Base-by-base conservation (phyloP, 1,284 basidiomycete species). In the Inonotus obliquus region DNA sequence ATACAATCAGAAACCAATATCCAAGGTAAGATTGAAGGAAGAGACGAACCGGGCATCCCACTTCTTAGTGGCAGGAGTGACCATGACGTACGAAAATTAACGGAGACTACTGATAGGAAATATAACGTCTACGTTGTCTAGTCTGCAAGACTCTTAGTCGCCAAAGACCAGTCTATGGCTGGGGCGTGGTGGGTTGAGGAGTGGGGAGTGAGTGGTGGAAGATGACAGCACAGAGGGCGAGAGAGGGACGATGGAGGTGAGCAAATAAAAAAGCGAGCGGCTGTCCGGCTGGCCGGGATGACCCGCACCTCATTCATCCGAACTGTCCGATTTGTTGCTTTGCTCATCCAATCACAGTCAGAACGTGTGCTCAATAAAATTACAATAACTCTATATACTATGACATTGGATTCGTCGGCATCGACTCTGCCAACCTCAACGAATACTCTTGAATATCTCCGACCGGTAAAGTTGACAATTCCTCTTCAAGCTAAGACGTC, bases 31-130 rank as follows among this genome's bases (percentile, higher is more conserved):
- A 59, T 25, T 61, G 55, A 65, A 51, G 25, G 3, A 57, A 39
- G 23, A 51, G 32, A 69, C 74, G 57, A 64, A 87, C 87, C 87
- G 82, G 70, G 85, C 81, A 69, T 89, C 86, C 87, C 87, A 89
- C 76, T 87, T 87, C 48, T 75, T 76, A 76, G 75, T 59, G 23
- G 45, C 59, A 38, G 54, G 23, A 32, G 59, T 57, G 52, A 59
- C 59, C 35, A n/a, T 44, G 41, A 3, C 17, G 41, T 44, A 44
- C 41, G 41, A 44, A n/a, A n/a, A 44, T 44, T 44, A 44, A 21
- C 55, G 21, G 39, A 44, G 55, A 44, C 41, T 21, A 44, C 7
- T 1, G 9, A 7, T 44, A 44, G 1, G 41, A 14, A 39, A 39
- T 39, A 39, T 39, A 10, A 39, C 11, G 38, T 39, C 38, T 39